These are phyloP conservation scores for Ophiosphaerella herpotricha DNA, from an alignment of 2,329 filamentous ascomycete species.

Conservation along the genomic window DNA sequence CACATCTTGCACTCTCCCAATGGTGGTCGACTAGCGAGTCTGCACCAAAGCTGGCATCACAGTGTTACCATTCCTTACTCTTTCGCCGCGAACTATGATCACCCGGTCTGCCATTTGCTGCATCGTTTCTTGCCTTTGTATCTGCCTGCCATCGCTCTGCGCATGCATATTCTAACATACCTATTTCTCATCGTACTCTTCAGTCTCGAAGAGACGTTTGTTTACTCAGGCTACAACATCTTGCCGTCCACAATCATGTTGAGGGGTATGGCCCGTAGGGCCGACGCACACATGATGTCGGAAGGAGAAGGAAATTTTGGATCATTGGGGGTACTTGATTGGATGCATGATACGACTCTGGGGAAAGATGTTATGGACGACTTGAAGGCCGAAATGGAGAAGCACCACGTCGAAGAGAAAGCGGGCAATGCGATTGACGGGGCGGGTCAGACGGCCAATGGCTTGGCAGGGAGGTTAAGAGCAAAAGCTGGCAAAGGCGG, in stretches of 20 bases:
- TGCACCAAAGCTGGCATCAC: constrained; percentile 64
- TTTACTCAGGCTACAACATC: constrained; percentile 69
- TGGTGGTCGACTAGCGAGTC: constrained; percentile 32
- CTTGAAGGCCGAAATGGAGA: constrained; percentile 60
- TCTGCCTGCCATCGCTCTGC: constrained; percentile 66
- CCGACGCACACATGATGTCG: constrained; percentile 63
- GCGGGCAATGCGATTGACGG: constrained; percentile 43
- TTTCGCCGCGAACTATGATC: constrained; percentile 68
- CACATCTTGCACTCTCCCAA: constrained; percentile 65
- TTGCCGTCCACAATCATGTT: constrained; percentile 63
- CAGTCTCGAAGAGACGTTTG: constrained; percentile 68
- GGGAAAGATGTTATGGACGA: constrained; percentile 64
- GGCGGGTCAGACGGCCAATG: constrained; percentile 37
- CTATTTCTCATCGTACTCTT: constrained; percentile 66
- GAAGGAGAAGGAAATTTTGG: constrained; percentile 64
- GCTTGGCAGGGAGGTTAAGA: constrained; percentile 34
- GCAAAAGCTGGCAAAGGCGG: constrained; percentile 34
- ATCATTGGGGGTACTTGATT: constrained; percentile 61
- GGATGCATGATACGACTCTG: constrained; percentile 43
- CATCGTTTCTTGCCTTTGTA: constrained; percentile 68
- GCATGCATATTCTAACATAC: constrained; percentile 74
- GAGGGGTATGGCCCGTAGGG: constrained; percentile 60
- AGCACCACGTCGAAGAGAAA: constrained; percentile 56
- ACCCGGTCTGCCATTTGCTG: constrained; percentile 67
- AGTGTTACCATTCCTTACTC: constrained; percentile 62